Base-by-base conservation (phyloP, 345 rosid species). In the Punica granatum region DNA sequence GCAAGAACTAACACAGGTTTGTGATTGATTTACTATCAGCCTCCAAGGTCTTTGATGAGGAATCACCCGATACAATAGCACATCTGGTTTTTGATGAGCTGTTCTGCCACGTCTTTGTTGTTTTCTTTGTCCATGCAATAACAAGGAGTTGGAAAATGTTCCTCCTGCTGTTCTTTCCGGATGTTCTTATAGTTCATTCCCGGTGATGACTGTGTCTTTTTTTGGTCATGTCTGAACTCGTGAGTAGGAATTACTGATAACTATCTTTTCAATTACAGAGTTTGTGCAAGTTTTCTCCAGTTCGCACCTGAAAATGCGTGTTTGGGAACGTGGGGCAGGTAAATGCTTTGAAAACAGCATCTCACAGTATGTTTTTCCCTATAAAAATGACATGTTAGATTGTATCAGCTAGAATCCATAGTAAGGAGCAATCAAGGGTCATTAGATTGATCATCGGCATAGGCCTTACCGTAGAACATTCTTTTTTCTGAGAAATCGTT, bases 311-410 rank as follows among this genome's bases (percentile, higher is more conserved):
- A 95, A 92, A 82, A 92, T 95, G 97, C 90, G 90, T 54, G 98
- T 92, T 25, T 92, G 99, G 99, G 98, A 95, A 81, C 98, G 97
- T 6, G 98, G 99, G 30, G 97, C 98, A 75, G 97, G 97, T 89
- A 66, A 73, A 83, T 67, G 68, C 7, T 61, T 67, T 13, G 19
- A 51, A 4, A 11, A 16, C 13, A 39, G 15, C n/a, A 28, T 23
- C 11, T 15, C 9, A 16, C n/a, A 23, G 7, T n/a, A 23, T 3
- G 10, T 51, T 23, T 51, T 23, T 21, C 21, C 21, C 5, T 18
- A n/a, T 7, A 28, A n/a, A 23, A 49, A 51, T n/a, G n/a, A n/a
- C 9, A 46, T 16, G 53, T 46, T 46, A 3, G 53, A 19, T 4
- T 41, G 44, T 41, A 7, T 46, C 53, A 46, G 11, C 58, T 51